Evolutionary conservation across 2,329 filamentous ascomycete genomes (phyloP).

Genomic region (Claviceps capensis): DNA sequence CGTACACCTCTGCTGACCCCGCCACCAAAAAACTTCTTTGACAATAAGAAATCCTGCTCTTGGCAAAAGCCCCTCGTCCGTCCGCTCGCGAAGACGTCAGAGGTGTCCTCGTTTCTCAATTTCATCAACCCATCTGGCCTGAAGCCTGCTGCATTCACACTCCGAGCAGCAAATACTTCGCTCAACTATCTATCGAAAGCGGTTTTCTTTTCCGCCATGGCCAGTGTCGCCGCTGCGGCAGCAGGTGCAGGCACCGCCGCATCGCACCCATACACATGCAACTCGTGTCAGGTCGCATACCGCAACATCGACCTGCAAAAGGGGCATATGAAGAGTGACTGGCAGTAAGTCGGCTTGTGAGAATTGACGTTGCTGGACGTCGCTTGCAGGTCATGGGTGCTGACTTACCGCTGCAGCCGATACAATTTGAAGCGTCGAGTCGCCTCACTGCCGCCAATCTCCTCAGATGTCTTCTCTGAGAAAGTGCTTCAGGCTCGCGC

Average conservation of each 20-base stretch:
- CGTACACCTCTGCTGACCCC: conserved; percentile 7
- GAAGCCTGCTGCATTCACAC: neutral
- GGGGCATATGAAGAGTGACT: conserved; percentile 94
- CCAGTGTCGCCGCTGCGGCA: conserved; percentile 22
- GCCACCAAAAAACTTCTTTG: conserved; percentile 15
- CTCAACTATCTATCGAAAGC: neutral
- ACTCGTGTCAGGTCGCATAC: conserved; percentile 95
- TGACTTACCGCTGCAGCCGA: conserved; percentile 37
- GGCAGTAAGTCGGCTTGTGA: conserved; percentile 63
- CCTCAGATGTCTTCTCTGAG: conserved; percentile 86
- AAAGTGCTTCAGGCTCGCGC: conserved; percentile 90
- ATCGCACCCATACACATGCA: conserved; percentile 90
- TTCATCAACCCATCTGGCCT: neutral
- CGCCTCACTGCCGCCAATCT: conserved; percentile 76
- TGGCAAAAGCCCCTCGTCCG: conserved; percentile 1
- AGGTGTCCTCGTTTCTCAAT: neutral
- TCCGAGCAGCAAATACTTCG: neutral
- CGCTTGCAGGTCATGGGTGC: neutral
- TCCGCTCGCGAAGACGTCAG: neutral
- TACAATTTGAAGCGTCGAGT: conserved; percentile 96
- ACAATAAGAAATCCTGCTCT: conserved; percentile 8
- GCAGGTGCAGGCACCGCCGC: conserved; percentile 23
- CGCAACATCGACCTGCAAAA: conserved; percentile 86
- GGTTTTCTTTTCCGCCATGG: conserved; percentile 26
- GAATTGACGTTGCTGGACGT: neutral